phyloP scores from a whole-genome alignment of 2,329 filamentous ascomycete species.

The Rhytidhysteron rufulum region DNA sequence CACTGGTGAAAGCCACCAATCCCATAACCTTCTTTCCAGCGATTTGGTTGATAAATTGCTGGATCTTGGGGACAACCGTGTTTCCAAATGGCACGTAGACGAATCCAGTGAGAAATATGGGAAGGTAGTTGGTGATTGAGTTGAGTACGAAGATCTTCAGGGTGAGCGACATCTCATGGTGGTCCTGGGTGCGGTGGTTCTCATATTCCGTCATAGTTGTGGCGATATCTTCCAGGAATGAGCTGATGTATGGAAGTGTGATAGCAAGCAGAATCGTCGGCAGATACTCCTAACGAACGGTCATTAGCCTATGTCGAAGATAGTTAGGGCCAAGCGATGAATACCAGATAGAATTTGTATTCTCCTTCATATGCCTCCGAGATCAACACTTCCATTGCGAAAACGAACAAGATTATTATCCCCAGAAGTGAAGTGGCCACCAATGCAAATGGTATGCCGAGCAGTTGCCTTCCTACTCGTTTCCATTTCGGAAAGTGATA shows the following conservation, averaged over 20 bases:
- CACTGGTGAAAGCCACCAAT: constrained; percentile 18
- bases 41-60: constrained; percentile 14
- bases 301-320: no score
- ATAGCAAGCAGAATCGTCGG: constrained; percentile 29
- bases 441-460: constrained; percentile 27
- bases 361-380: constrained; percentile 31
- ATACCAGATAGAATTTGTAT: constrained; percentile 27
- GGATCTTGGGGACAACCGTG: constrained; percentile 19
- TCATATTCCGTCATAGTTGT: constrained; percentile 26
- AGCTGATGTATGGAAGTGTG: constrained; percentile 26
- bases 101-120: constrained; percentile 87
- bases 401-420: constrained; percentile 23
- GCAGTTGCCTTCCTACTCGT: constrained; percentile 22
- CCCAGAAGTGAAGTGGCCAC: constrained; percentile 25
- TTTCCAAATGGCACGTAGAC: no score
- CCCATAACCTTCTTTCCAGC: constrained; percentile 10
- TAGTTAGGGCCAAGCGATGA: no score
- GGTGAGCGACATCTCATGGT: constrained; percentile 77
- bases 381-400: constrained; percentile 29
- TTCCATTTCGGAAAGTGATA: constrained; percentile 30
- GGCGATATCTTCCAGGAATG: constrained; percentile 22
- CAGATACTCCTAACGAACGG: constrained; percentile 22
- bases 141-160: constrained; percentile 94
- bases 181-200: constrained; percentile 78
- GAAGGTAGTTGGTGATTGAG: constrained; percentile 93